Base-by-base conservation (phyloP, 495 filamentous ascomycete genomes). In the Tuber aestivum region DNA sequence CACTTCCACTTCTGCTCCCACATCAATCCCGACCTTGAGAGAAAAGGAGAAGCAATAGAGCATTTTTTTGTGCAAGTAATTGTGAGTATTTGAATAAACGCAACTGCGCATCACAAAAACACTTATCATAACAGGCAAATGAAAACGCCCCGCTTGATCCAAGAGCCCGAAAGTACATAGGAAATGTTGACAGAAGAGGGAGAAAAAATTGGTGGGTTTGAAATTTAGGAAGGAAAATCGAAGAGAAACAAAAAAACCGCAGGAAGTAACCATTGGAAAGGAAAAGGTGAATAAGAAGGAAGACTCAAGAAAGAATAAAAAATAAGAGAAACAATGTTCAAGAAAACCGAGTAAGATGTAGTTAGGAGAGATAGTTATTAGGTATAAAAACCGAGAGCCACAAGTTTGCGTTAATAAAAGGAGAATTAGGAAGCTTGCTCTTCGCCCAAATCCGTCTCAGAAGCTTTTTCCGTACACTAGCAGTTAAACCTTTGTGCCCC, bases 71-170 rank as follows among this genome's bases (percentile, higher is more conserved):
- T 14, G 50, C 56, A 35, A 65, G 56, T 65, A 65, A 65, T 65
- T 65, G 56, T 65, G 56, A 65, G 56, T 35, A 65, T 65, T 65
- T 65, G 56, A 32, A 65, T 65, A 65, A 35, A 27, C 56, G 56
- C 56, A 35, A 32, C 27, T 16, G 56, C 56, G 27, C 56, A 35
- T 35, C 56, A 35, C 56, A 35, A 65, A 65, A 65, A 10, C 14
- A 35, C 56, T 65, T 65, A 65, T 65, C 56, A 65, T 65, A 65
- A 79, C 73, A 79, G 78, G 77, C 78, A 79, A 79, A 77, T 79
- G 76, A 79, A 79, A 79, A 79, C 78, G 78, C 78, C 78, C 78
- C 78, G 78, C 78, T 79, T 76, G 77, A 79, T 79, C 78, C 78
- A 79, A 79, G 78, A 79, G 78, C 78, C 78, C 78, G 74, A 79